Evolutionary conservation across 2,329 filamentous ascomycete species (phyloP).

Genomic region (Phaeosphaeria sp.): DNA sequence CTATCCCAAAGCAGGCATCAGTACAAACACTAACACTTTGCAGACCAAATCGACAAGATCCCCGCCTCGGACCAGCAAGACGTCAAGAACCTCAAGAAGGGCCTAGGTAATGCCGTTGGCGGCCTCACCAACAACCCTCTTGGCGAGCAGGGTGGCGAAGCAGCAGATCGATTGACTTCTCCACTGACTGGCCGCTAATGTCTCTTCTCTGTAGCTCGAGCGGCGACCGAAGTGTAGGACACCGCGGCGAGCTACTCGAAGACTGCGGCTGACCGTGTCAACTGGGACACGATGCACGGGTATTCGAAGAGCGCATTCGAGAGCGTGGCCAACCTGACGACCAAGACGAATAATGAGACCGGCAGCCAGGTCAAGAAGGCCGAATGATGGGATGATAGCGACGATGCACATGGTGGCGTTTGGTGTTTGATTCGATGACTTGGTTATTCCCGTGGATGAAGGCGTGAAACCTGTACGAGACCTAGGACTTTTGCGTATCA

Average conservation of each 20-base stretch:
- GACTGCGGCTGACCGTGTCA: slow-evolving; percentile 10
- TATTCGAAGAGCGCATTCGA: slow-evolving; percentile 24
- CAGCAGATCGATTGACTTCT: slow-evolving; percentile 43
- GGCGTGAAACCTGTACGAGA: neutral
- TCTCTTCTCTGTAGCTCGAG: slow-evolving; percentile 26
- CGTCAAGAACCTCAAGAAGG: slow-evolving; percentile 46
- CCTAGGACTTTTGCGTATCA: neutral
- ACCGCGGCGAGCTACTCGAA: slow-evolving; percentile 26
- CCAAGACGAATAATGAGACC: slow-evolving; percentile 13
- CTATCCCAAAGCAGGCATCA: neutral
- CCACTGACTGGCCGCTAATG: slow-evolving; percentile 49
- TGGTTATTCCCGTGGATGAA: neutral
- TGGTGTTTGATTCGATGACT: neutral
- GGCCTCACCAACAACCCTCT: slow-evolving; percentile 45
- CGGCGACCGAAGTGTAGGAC: slow-evolving; percentile 31
- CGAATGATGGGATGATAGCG: slow-evolving; percentile 11
- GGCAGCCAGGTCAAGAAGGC: slow-evolving; percentile 11
- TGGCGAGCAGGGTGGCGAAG: slow-evolving; percentile 46
- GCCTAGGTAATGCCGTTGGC: slow-evolving; percentile 44
- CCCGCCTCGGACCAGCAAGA: slow-evolving; percentile 48
- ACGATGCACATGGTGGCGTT: neutral
- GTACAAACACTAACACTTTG: slow-evolving; percentile 13
- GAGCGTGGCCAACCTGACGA: slow-evolving; percentile 26
- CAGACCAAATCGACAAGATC: slow-evolving; percentile 49
- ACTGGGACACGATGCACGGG: slow-evolving; percentile 17